Evolutionary conservation across 148 eudicot genomes (phyloP), one percentile per base, ranked within the genome.

Genomic region (Cornus controversa): DNA sequence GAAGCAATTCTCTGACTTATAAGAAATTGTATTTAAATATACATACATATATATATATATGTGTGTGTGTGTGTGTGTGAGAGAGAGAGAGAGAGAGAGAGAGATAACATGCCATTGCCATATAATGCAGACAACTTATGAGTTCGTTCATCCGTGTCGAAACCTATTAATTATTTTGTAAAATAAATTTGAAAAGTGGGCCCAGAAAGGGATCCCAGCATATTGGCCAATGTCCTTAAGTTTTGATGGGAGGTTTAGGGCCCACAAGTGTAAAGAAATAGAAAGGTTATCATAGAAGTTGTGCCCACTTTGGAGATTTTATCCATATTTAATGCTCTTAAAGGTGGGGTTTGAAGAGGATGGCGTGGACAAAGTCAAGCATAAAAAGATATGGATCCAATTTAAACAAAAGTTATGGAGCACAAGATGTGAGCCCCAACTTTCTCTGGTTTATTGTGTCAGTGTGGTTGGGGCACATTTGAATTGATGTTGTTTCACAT

Each of bases 401-500:
- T 13, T 66, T 66, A 27, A 66, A 66, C 0, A 10, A 14, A 14
- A 26, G 20, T 27, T 11, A 27, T 64, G 67, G 67, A 64, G 28
- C 67, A 26, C 67, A 64, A 64, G 2, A 64, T 64, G 67, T 10
- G 67, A 64, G 26, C 67, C 28, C 67, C 18, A 66, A 11, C 57
- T 50, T 10, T 27, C 20, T 27, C 8, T 10, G 31, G 2, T 13
- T 22, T 11, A 4, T 11, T 25, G 68, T 26, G 68, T 66, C 68
- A 27, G 68, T 66, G 34, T 26, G 68, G 68, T 66, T 66, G 68
- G 68, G 31, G 68, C 68, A 26, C 68, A 13, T 66, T 66, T 66
- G 68, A 66, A 66, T 66, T 66, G 68, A 66, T 66, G 68, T 66
- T 66, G 68, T 3, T 66, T 66, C 68, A 66, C 68, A 66, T 66